A percentile compares a stretch with the other conserved stretches of the same genome.
Evolutionary conservation across 805 yeast species (phyloP).

Genomic region (Teunomyces kruisii): DNA sequence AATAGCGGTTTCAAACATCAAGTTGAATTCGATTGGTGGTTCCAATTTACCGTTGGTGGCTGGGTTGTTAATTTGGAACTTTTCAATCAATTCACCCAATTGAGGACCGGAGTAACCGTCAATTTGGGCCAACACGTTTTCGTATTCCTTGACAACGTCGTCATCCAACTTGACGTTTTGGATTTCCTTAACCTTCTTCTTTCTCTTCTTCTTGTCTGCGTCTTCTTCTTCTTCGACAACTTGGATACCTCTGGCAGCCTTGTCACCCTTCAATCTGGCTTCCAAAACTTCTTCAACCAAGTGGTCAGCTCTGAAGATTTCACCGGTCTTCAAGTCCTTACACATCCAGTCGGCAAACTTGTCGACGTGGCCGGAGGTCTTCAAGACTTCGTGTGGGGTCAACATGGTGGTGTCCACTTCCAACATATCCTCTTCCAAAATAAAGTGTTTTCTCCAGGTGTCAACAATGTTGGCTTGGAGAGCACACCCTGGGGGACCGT

Average conservation of each 20-base stretch:
- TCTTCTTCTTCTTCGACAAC: conserved; percentile 55
- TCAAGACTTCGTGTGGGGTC: conserved; percentile 95
- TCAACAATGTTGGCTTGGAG: conserved; percentile 95
- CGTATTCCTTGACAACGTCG: conserved; percentile 74
- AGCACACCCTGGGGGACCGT: conserved; percentile 99
- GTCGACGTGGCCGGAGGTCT: conserved; percentile 99
- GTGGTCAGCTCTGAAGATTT: conserved; percentile 98
- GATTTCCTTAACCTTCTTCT: conserved; percentile 85
- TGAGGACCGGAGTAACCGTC: conserved; percentile 94
- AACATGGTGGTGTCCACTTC: conserved; percentile 98
- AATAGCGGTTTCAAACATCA: conserved; percentile 98
- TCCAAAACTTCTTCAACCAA: conserved; percentile 97
- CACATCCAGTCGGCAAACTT: conserved; percentile 99
- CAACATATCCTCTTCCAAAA: conserved; percentile 96
- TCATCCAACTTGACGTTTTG: conserved; percentile 94
- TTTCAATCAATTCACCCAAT: conserved; percentile 82
- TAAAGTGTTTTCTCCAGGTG: conserved; percentile 96
- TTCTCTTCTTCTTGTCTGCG: conserved; percentile 68
- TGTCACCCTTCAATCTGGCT: conserved; percentile 93
- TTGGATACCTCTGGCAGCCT: conserved; percentile 87
- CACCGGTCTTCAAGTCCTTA: conserved; percentile 92
- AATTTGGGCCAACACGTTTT: conserved; percentile 83
- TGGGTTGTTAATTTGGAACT: conserved; percentile 87
- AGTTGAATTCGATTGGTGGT: conserved; percentile 91
- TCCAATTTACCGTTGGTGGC: conserved; percentile 83